Evolutionary conservation across 1,284 basidiomycete genomes (phyloP), one percentile per base, ranked within the genome.

Genomic region (Limonomyces culmigenus): DNA sequence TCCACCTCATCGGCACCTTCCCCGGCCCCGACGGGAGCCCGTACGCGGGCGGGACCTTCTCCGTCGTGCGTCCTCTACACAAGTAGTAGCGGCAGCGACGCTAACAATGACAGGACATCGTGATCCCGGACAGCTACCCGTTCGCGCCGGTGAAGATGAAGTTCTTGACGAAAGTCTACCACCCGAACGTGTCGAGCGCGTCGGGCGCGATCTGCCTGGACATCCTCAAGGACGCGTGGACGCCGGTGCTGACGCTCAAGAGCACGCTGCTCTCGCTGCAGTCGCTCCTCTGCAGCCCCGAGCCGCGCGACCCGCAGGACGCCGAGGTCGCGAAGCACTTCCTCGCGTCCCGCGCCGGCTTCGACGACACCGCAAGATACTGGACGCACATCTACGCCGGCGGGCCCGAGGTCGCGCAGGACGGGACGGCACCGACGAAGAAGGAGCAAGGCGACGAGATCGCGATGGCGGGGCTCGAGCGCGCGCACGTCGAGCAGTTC

Each of bases 111-210:
- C 44, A 91, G 88, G 91, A 96, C 54, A 96, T 96, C 47, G 65
- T 79, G n/a, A 88, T 96, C 44, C 91, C 92, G 2, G 86, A 92
- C 36, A 71, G 79, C 34, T 97, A 97, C 53, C 93, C 93, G 3
- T 97, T 97, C 55, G 84, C 92, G 55, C 91, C 93, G 1, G 83
- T 95, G 42, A 96, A 97, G 66, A 97, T 98, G 91, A 91, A 91
- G 55, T 95, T 95, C 55, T 75, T 87, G 47, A 93, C 86, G 41
- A 89, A 92, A 56, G 86, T 97, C 32, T 98, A 97, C 54, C 93
- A 97, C 59, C 93, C 95, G 2, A 98, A 97, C 53, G 69, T 98
- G 37, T 95, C 89, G 17, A 95, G 88, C 18, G 85, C 84, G 30
- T 91, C 85, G 11, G 93, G 87, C 36, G 87, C 85, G 38, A 91